These are phyloP conservation scores for Calonectria crousiana DNA, from an alignment of 2,329 filamentous ascomycete species.

Conservation along the genomic window DNA sequence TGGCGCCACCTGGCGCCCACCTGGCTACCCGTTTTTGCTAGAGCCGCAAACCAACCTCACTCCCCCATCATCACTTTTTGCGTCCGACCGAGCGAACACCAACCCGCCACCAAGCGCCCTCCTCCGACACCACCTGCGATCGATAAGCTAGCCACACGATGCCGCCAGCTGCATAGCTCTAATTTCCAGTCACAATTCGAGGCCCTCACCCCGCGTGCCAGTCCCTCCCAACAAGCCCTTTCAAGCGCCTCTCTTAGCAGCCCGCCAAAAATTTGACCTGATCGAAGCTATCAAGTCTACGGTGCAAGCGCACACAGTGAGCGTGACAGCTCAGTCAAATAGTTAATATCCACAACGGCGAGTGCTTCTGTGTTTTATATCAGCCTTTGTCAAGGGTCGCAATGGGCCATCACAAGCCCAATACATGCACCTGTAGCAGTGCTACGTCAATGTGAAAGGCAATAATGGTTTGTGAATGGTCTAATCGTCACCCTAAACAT, in stretches of 20 bases:
- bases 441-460: background rate
- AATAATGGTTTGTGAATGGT: too few species aligned
- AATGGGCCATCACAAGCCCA: background rate
- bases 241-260: background rate
- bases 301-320: background rate
- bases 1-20: conserved; percentile 4
- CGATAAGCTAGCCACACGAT: background rate
- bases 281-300: background rate
- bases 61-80: conserved; percentile 37
- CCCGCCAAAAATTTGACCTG: background rate
- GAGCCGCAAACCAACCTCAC: conserved; percentile 31
- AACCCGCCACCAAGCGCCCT: background rate
- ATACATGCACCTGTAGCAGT: background rate
- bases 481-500: background rate
- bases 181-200: background rate
- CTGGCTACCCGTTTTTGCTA: conserved; percentile 24
- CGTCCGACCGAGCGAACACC: background rate
- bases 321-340: background rate
- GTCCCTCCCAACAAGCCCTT: background rate
- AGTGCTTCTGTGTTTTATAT: background rate
- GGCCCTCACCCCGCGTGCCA: background rate
- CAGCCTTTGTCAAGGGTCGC: background rate
- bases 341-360: background rate
- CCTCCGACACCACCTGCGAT: background rate
- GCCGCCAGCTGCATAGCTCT: background rate